Percentiles rank a stretch among this genome's conserved stretches.
Conservation (phyloP, 768 basidiomycete genomes). For the Myochromella boudieri region DNA sequence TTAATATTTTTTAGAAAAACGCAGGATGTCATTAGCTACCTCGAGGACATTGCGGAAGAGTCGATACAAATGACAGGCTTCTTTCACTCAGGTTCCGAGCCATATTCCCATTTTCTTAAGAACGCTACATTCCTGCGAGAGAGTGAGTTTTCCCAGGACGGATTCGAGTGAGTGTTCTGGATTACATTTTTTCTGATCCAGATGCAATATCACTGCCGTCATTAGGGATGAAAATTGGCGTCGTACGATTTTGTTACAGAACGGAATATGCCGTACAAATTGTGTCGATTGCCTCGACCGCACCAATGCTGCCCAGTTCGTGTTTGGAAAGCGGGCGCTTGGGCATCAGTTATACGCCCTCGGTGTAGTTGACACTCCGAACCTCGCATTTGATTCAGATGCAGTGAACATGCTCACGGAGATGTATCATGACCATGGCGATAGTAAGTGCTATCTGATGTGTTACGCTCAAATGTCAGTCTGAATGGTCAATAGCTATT, state of each 20-base stretch:
- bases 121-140: too few relatives aligned
- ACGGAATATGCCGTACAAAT: constrained; percentile 90
- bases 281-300: constrained; percentile 97
- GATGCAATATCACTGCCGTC: not conserved
- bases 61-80: constrained; percentile 89
- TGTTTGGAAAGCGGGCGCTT: constrained; percentile 91
- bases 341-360: constrained; percentile 96
- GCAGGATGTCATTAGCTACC: constrained; percentile 91
- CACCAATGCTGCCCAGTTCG: constrained; percentile 96
- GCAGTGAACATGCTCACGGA: constrained; percentile 96
- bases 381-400: constrained; percentile 89
- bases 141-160: too few relatives aligned
- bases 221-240: constrained; percentile 50
- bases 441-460: constrained; percentile 56
- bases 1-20: constrained; percentile 67
- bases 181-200: too few relatives aligned
- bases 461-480: not conserved
- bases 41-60: constrained; percentile 95
- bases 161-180: too few relatives aligned
- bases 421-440: constrained; percentile 98
- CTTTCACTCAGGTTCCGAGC: constrained; percentile 92
- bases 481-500: constrained; percentile 54
- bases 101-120: constrained; percentile 68
- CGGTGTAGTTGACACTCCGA: constrained; percentile 82
- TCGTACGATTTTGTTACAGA: constrained; percentile 75